These are phyloP conservation scores for Globisporangium solare DNA, from an alignment of 352 stramenopile genomes.

Conservation along the genomic window DNA sequence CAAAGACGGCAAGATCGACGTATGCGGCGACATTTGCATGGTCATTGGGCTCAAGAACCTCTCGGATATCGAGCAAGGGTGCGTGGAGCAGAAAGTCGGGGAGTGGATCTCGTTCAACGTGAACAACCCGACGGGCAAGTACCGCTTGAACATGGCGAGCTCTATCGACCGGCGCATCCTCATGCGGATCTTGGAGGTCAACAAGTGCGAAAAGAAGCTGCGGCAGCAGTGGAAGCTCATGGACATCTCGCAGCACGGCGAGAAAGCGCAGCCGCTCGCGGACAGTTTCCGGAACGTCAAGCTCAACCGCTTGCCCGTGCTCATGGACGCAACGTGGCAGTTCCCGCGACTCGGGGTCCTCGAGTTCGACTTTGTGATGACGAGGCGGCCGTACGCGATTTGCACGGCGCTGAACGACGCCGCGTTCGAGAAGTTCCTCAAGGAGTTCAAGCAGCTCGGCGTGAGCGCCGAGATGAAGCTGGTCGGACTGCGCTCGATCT, in stretches of 20 bases:
- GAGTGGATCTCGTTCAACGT: constrained; percentile 81
- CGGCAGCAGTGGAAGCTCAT: constrained; percentile 50
- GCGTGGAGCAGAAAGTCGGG: constrained; percentile 65
- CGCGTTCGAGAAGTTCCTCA: constrained; percentile 70
- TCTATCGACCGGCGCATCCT: constrained; percentile 69
- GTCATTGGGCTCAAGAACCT: constrained; percentile 62
- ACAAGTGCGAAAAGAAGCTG: constrained; percentile 50
- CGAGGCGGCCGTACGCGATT: constrained; percentile 39
- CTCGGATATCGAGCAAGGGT: constrained; percentile 60
- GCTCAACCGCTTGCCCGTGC: constrained; percentile 54
- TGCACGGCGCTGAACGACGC: constrained; percentile 60
- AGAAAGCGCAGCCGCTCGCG: constrained; percentile 30
- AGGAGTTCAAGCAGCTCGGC: constrained; percentile 73
- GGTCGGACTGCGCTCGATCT: constrained; percentile 63
- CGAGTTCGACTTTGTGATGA: constrained; percentile 75
- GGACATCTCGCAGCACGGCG: constrained; percentile 57
- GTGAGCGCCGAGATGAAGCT: constrained; percentile 61
- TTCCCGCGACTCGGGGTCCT: constrained; percentile 60
- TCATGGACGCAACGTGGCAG: constrained; percentile 48
- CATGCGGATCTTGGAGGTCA: constrained; percentile 63
- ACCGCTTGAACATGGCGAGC: constrained; percentile 67
- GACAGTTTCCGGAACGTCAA: constrained; percentile 55
- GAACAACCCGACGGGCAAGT: constrained; percentile 58
- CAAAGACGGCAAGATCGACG: constrained; percentile 74
- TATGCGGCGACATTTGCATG: constrained; percentile 75